Percentiles rank a stretch among this genome's conserved stretches.
Evolutionary conservation across 2,329 filamentous ascomycete genomes (phyloP).

Genomic region (Tricladium varicosporioides): DNA sequence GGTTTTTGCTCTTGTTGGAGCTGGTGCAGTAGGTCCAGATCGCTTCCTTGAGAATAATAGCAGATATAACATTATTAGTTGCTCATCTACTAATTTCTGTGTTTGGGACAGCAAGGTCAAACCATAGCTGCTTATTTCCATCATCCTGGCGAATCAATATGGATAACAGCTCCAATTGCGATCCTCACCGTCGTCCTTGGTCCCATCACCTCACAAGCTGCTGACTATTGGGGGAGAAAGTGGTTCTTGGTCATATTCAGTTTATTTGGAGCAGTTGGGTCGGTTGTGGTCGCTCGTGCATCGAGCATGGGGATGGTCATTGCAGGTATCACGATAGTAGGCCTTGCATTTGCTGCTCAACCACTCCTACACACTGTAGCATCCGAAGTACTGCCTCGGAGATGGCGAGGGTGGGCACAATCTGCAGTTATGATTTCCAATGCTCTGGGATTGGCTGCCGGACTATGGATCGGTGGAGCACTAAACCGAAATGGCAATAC

Average conservation of each 20-base stretch:
- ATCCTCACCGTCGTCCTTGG: conserved; percentile 41
- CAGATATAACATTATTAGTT: no score
- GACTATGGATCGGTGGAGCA: conserved; percentile 36
- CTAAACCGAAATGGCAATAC: conserved; percentile 32
- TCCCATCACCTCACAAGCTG: conserved; percentile 39
- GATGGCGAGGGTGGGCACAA: conserved; percentile 38
- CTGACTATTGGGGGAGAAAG: conserved; percentile 42
- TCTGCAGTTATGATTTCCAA: conserved; percentile 34
- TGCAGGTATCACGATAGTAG: conserved; percentile 37
- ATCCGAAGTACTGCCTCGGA: conserved; percentile 40
- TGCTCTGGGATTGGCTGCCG: conserved; percentile 33
- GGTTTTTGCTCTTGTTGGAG: conserved; percentile 36
- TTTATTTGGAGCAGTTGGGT: conserved; percentile 36
- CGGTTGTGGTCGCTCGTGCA: conserved; percentile 38
- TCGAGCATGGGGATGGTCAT: conserved; percentile 37
- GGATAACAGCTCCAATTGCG: conserved; percentile 37
- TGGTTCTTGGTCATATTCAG: conserved; percentile 40
- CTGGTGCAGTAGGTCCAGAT: conserved; percentile 15
- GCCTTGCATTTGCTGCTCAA: conserved; percentile 38
- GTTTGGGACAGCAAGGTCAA: not conserved
- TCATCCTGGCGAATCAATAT: conserved; percentile 20
- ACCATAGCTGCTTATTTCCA: not conserved
- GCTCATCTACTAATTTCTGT: not conserved
- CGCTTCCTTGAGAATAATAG: not conserved
- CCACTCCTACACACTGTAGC: conserved; percentile 40